Evolutionary conservation across 1,284 basidiomycete species (phyloP), one percentile per base, ranked within the genome.

Genomic region (Ceratobasidium papillatum): DNA sequence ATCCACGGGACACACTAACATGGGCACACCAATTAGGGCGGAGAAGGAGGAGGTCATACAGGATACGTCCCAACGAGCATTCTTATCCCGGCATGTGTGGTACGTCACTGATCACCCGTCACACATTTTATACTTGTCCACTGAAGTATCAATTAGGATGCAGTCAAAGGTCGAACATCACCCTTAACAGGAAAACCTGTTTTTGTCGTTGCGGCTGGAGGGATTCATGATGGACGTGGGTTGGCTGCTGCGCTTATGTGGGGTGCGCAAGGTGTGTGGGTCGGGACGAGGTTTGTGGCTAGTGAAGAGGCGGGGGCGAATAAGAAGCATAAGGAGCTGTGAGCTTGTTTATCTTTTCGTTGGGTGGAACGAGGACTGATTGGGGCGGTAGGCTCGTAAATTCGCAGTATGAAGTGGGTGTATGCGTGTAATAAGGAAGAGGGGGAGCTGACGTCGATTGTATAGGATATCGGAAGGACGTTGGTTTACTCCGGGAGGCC

Each of bases 251-350:
- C 94, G 79, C 83, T 96, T 69, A 86, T 90, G 80, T 95, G 90
- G 87, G 94, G 94, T 77, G 94, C 94, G 34, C 86, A 93, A 79
- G 94, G 88, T 85, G 84, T 95, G 82, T 95, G 94, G 94, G 93
- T 95, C 72, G 95, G 95, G 49, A 94, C 93, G 1, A 88, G 95
- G 51, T 98, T 98, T 80, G 94, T 98, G 27, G 95, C 95, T 17
- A 86, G 88, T 25, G 86, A 83, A 22, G 94, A 96, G 82, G 94
- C 94, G 41, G 87, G 86, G 45, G 95, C 95, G 5, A 90, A 93
- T 1, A 90, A 91, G 81, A 86, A 86, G 76, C 95, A 96, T 84
- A 96, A 96, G 83, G 90, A 95, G 19, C 86, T 88, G 78, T 82
- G 65, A 78, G 82, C n/a, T 79, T 17, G 7, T 22, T 30, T 36